Conservation (phyloP, 495 filamentous ascomycete genomes). For the Xylaria telfairii region DNA sequence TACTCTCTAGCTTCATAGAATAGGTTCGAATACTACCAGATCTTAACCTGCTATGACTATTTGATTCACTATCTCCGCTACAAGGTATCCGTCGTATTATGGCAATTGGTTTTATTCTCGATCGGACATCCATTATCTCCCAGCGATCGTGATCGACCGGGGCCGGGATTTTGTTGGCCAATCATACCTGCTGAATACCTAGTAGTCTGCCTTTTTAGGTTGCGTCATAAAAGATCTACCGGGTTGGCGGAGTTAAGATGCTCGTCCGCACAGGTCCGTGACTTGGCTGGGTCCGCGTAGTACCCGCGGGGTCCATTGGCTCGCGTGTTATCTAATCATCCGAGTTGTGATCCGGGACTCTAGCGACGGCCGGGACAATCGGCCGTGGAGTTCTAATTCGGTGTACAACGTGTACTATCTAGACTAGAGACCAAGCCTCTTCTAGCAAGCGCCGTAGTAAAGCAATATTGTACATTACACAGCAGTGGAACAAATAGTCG, state of each 20-base stretch:
- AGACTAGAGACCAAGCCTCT: too few species aligned
- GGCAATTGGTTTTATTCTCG: neutral
- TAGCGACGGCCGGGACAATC: too few species aligned
- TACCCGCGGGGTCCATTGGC: constrained; percentile 6
- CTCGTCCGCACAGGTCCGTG: too few species aligned
- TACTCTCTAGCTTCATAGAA: neutral
- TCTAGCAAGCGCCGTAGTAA: too few species aligned
- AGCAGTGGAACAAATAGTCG: too few species aligned
- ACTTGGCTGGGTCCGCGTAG: neutral
- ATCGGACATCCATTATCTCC: constrained; percentile 12
- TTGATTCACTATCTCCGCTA: neutral
- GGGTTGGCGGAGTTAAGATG: neutral
- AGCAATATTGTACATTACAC: too few species aligned
- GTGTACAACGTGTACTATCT: too few species aligned
- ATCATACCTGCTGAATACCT: neutral
- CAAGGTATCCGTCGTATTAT: neutral
- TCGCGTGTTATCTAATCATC: too few species aligned
- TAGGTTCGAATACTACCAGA: neutral
- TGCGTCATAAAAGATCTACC: neutral
- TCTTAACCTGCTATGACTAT: neutral
- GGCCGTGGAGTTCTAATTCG: too few species aligned
- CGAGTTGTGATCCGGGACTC: too few species aligned
- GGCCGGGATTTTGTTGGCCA: neutral
- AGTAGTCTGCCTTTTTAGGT: neutral
- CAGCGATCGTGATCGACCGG: neutral